A percentile compares a stretch with the other conserved stretches of the same genome.
These are phyloP conservation scores for Citrus inodora DNA, from an alignment of 345 rosid species.

Conservation along the genomic window DNA sequence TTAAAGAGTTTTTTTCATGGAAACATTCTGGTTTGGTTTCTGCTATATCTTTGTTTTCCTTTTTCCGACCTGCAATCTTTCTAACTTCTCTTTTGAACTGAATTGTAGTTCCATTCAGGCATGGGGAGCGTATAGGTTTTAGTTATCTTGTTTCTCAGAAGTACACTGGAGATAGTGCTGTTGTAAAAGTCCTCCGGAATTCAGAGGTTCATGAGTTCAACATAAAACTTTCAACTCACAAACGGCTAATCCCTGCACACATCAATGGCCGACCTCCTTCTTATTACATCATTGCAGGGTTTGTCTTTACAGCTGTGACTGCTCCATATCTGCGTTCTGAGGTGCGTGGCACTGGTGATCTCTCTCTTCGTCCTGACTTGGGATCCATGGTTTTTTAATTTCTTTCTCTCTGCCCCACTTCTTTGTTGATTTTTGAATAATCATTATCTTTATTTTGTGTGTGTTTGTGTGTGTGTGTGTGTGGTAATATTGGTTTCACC, in stretches of 20 bases:
- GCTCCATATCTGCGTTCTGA: constrained; percentile 94
- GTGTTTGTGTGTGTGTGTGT: no score
- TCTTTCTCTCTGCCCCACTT: background rate
- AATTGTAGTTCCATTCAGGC: constrained; percentile 86
- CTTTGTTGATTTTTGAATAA: background rate
- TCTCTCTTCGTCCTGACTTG: background rate
- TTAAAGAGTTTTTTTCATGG: background rate
- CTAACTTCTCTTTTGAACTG: constrained; percentile 6
- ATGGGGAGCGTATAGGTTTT: constrained; percentile 91
- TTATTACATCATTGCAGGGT: constrained; percentile 87
- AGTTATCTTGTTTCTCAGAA: constrained; percentile 92
- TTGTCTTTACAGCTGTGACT: constrained; percentile 79
- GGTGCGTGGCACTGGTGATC: constrained; percentile 35
- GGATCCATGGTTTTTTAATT: background rate
- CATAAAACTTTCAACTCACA: constrained; percentile 85
- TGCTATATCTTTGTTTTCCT: background rate
- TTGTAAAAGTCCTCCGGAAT: constrained; percentile 73
- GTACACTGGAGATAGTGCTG: constrained; percentile 82
- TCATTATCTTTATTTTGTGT: background rate
- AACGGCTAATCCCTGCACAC: constrained; percentile 84
- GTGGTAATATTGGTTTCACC: background rate
- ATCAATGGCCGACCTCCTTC: constrained; percentile 76
- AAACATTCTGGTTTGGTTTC: background rate
- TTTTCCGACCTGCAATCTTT: background rate
- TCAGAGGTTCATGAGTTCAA: constrained; percentile 58